Percentiles rank a stretch among this genome's conserved stretches.
Evolutionary conservation across 164 flowering plant genomes (phyloP).

Genomic region (Umbellularia californica): DNA sequence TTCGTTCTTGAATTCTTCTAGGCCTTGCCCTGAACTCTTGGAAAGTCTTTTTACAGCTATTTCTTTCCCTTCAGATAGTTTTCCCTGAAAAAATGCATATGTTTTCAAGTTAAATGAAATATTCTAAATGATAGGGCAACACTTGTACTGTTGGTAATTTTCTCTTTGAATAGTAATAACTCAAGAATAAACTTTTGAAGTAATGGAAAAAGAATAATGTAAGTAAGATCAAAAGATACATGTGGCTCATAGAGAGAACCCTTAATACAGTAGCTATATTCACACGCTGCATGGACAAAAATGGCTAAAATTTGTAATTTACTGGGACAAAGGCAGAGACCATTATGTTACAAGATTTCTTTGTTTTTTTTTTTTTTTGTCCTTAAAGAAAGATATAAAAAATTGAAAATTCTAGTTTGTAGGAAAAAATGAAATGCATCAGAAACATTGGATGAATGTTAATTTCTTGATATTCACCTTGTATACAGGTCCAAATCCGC

Average conservation of each 20-base stretch:
- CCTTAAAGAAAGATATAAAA: too few relatives aligned
- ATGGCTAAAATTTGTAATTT: too few relatives aligned
- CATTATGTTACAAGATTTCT: too few relatives aligned
- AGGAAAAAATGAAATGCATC: neutral
- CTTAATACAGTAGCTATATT: too few relatives aligned
- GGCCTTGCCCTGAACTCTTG: too few relatives aligned
- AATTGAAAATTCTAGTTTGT: neutral
- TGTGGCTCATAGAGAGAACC: neutral
- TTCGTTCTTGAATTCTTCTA: too few relatives aligned
- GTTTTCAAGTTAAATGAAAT: neutral
- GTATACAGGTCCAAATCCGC: conserved; percentile 16
- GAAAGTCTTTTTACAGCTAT: too few relatives aligned
- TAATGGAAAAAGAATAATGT: neutral
- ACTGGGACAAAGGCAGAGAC: too few relatives aligned
- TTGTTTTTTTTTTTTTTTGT: too few relatives aligned
- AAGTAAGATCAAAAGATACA: neutral
- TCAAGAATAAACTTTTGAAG: neutral
- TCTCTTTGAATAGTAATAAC: neutral
- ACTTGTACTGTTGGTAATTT: neutral
- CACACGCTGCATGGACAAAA: too few relatives aligned
- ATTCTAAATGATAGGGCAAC: neutral
- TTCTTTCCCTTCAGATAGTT: neutral
- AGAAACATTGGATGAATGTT: neutral
- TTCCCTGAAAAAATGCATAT: neutral
- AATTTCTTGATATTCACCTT: conserved; percentile 5